These are phyloP conservation scores for Myxozyma kluyveri DNA, from an alignment of 805 yeast species.

Conservation along the genomic window DNA sequence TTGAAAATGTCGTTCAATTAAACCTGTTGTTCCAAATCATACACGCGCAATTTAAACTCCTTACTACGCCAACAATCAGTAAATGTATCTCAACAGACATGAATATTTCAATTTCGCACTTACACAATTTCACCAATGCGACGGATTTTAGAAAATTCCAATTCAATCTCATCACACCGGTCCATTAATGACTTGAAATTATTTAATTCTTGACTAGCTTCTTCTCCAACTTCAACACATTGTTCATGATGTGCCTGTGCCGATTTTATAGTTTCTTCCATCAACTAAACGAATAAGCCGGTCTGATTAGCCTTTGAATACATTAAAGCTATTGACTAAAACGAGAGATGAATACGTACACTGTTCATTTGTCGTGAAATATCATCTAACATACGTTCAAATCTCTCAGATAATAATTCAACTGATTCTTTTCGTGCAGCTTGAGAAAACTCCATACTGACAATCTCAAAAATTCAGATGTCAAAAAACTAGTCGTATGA, in stretches of 20 bases:
- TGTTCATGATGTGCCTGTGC: constrained; percentile 25
- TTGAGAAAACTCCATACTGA: not conserved
- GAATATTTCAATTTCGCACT: not conserved
- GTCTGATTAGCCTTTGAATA: not conserved
- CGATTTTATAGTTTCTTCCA: constrained; percentile 25
- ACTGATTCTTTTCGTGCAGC: constrained; percentile 11
- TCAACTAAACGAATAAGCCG: constrained; percentile 13
- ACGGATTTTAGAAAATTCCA: constrained; percentile 29
- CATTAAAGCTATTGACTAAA: not conserved
- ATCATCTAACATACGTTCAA: constrained; percentile 16
- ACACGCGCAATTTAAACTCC: constrained; percentile 25
- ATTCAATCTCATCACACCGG: constrained; percentile 25
- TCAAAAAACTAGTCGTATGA: not conserved
- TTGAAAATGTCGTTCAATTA: no score
- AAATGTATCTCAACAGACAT: not conserved
- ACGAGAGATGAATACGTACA: constrained; percentile 5
- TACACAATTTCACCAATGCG: constrained; percentile 29
- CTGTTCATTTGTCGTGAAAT: constrained; percentile 20
- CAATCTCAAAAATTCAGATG: not conserved
- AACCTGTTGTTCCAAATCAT: no score
- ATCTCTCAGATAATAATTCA: constrained; percentile 8
- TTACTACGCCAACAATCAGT: constrained; percentile 6
- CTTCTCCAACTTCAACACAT: constrained; percentile 21
- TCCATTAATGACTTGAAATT: constrained; percentile 11
- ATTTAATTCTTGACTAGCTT: constrained; percentile 21